phyloP scores from a whole-genome alignment of 495 filamentous ascomycete genomes.

The Talaromyces stipitatus region DNA sequence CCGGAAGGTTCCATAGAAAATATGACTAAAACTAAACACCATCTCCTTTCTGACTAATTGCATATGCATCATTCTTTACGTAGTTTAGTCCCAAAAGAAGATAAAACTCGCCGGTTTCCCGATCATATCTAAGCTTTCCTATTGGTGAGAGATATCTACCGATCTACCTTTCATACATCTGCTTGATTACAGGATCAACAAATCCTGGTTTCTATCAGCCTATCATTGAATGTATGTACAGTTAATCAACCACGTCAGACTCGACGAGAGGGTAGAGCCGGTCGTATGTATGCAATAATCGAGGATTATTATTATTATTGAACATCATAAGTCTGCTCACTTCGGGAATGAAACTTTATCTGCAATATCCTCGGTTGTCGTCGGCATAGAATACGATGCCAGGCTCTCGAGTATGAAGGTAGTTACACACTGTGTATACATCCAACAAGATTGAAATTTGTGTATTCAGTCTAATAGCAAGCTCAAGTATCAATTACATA shows the following conservation, averaged over 20 bases:
- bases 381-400: neutral
- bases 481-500: too few relatives aligned
- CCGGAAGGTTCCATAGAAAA: neutral
- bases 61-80: neutral
- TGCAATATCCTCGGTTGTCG: neutral
- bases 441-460: too few relatives aligned
- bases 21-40: too few relatives aligned
- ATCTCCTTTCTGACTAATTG: neutral
- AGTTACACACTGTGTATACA: too few relatives aligned
- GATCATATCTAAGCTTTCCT: neutral
- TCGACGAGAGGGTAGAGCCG: too few relatives aligned
- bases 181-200: too few relatives aligned
- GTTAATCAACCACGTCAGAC: too few relatives aligned
- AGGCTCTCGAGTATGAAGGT: too few relatives aligned
- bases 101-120: neutral
- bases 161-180: neutral
- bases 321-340: neutral
- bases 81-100: too few relatives aligned
- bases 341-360: neutral
- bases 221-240: neutral
- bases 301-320: too few relatives aligned
- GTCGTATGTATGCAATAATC: too few relatives aligned
- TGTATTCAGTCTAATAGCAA: too few relatives aligned
- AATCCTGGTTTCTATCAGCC: neutral
- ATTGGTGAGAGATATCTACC: neutral